Conservation (phyloP, 1,284 basidiomycete genomes). For the Microstroma glucosiphilum region DNA sequence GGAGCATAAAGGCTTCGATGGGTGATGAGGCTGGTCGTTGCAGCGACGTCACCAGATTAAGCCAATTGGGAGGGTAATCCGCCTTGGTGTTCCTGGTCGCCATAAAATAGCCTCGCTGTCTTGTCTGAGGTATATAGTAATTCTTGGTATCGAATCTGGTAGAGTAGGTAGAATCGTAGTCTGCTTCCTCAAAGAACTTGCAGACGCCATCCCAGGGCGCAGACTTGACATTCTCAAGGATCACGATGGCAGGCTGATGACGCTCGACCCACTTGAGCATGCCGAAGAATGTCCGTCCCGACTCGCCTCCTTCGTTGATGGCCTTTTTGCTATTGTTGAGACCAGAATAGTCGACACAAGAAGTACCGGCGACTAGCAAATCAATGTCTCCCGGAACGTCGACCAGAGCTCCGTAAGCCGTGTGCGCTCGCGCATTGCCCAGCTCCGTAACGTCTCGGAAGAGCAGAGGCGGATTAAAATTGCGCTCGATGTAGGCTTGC, state of each 20-base stretch:
- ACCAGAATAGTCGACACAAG: constrained; percentile 92
- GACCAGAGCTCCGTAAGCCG: constrained; percentile 80
- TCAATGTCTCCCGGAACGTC: constrained; percentile 86
- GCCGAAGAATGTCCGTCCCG: constrained; percentile 47
- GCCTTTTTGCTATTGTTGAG: constrained; percentile 86
- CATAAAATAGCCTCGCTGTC: constrained; percentile 35
- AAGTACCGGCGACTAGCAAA: constrained; percentile 73
- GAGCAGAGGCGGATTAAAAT: constrained; percentile 78
- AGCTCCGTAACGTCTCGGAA: constrained; percentile 93
- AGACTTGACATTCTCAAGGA: constrained; percentile 86
- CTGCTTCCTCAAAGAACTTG: constrained; percentile 67
- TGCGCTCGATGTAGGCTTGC: constrained; percentile 93
- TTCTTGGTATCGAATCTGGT: constrained; percentile 75
- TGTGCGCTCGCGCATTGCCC: constrained; percentile 58
- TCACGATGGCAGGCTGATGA: constrained; percentile 79
- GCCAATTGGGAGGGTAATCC: constrained; percentile 60
- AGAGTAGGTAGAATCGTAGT: constrained; percentile 64
- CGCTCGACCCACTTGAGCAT: constrained; percentile 89
- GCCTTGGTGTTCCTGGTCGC: constrained; percentile 31
- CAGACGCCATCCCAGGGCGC: constrained; percentile 80
- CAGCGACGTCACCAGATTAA: constrained; percentile 62
- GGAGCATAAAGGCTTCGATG: constrained; percentile 82
- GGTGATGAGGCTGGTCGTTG: constrained; percentile 80
- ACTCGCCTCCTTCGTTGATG: constrained; percentile 43
- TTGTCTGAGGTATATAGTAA: constrained; percentile 87